Base-by-base conservation (phyloP, 108 stramenopile species). In the Nitzschia inconspicua region DNA sequence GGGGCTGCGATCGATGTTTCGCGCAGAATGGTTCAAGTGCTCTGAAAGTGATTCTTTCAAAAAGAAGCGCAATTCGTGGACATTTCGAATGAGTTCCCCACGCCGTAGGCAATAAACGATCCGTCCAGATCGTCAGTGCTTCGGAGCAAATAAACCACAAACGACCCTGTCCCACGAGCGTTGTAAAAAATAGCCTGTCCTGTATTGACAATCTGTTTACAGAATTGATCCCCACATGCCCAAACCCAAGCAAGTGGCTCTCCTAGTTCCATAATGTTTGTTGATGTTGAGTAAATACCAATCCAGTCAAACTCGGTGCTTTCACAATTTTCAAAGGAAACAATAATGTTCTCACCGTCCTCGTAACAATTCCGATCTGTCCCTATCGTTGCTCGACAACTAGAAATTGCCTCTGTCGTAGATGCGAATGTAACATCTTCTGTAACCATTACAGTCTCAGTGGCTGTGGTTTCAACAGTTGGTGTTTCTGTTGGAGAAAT, bases 241-340 rank as follows among this genome's bases (percentile, higher is more conserved):
- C 47, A 66, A 1, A 66, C 29, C 65, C 65, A 66, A 24, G 55
- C 29, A 13, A 66, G 28, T 13, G 65, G 46, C 18, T 56, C 20
- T 13, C 27, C 22, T 23, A 66, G 30, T 48, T 30, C 2, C n/a
- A 16, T 19, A 25, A 11, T 35, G 23, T 3, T 0, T 3, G 14
- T 22, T 30, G 14, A 9, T n/a, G 43, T 36, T 16, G 36, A 46
- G 18, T 41, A 48, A 36, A 68, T 36, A n/a, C 68, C 68, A 27
- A 68, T 68, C 68, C 70, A 72, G 28, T 72, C 70, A 27, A 22
- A 20, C 2, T 22, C 37, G 27, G n/a, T 18, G 7, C 63, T n/a
- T 18, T 50, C 40, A 27, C 70, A 72, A 43, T 64, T 72, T 23
- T 49, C 22, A 41, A 72, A 72, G 4, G 31, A 8, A 42, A 72